These are phyloP conservation scores for Saccharomyces jurei DNA, from an alignment of 805 yeast genomes.

Conservation along the genomic window DNA sequence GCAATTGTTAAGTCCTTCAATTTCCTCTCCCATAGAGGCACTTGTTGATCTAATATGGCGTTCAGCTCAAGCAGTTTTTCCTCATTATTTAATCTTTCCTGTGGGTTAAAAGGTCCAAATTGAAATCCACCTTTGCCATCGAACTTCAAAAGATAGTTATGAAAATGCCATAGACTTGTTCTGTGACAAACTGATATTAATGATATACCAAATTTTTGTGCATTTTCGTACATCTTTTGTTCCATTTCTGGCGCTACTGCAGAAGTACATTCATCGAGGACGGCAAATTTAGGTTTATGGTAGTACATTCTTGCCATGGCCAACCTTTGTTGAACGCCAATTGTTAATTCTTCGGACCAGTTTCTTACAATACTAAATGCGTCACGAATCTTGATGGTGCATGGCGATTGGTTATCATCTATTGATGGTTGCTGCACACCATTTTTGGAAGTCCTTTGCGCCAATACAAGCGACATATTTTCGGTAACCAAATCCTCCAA, in stretches of 20 bases:
- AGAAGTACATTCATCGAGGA: slow-evolving; percentile 90
- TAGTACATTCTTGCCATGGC: slow-evolving; percentile 91
- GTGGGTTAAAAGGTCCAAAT: slow-evolving; percentile 60
- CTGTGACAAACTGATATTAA: slow-evolving; percentile 87
- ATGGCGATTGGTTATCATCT: not conserved
- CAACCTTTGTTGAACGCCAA: slow-evolving; percentile 87
- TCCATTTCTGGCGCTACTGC: slow-evolving; percentile 90
- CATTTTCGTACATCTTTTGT: slow-evolving; percentile 77
- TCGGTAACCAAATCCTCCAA: slow-evolving; percentile 49
- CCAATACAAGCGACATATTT: slow-evolving; percentile 33
- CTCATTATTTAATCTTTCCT: slow-evolving; percentile 62
- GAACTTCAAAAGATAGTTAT: slow-evolving; percentile 70
- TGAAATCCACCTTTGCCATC: slow-evolving; percentile 73
- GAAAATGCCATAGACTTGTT: slow-evolving; percentile 89
- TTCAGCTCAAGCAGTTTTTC: slow-evolving; percentile 70
- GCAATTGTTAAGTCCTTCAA: slow-evolving; percentile 55
- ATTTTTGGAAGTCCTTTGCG: slow-evolving; percentile 10
- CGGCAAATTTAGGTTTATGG: slow-evolving; percentile 89
- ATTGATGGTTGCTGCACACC: not conserved
- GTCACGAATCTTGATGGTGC: slow-evolving; percentile 28
- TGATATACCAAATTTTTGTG: slow-evolving; percentile 71
- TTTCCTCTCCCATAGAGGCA: slow-evolving; percentile 58
- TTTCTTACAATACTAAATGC: slow-evolving; percentile 63
- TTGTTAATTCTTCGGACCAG: slow-evolving; percentile 84
- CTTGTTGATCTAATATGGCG: slow-evolving; percentile 54